Evolutionary conservation across 257 asterid genomes (phyloP).

Genomic region (Primulina eburnea): DNA sequence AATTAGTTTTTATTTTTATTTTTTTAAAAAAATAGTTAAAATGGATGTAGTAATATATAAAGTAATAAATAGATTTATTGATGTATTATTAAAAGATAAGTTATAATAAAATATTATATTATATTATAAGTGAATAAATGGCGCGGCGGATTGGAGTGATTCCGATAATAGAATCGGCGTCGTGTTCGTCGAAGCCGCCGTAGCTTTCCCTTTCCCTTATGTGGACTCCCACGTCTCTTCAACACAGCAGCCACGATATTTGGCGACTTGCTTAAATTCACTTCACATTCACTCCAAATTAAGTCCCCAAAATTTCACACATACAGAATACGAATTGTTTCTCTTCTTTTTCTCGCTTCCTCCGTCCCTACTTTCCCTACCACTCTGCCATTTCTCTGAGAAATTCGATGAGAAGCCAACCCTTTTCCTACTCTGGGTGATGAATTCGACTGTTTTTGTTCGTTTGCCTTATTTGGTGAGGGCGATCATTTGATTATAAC

Average conservation of each 20-base stretch:
- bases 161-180: conserved; percentile 13
- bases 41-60: too few species aligned
- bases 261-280: conserved; percentile 23
- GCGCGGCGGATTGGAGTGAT: not conserved
- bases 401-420: too few species aligned
- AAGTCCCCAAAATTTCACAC: conserved; percentile 20
- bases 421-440: not conserved
- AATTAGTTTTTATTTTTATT: too few species aligned
- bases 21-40: too few species aligned
- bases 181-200: conserved; percentile 28
- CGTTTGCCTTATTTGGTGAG: not conserved
- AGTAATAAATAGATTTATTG: too few species aligned
- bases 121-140: not conserved
- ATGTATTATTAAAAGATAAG: too few species aligned
- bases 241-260: not conserved
- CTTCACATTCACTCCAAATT: conserved; percentile 30
- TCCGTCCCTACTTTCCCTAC: not conserved
- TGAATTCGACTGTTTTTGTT: not conserved
- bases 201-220: not conserved
- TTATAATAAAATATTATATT: too few species aligned
- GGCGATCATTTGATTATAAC: conserved; percentile 18
- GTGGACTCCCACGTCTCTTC: not conserved
- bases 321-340: not conserved
- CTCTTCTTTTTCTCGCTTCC: not conserved
- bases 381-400: not conserved